Evolutionary conservation across 2,329 filamentous ascomycete species (phyloP).

Genomic region (Pseudogymnoascus sp.): DNA sequence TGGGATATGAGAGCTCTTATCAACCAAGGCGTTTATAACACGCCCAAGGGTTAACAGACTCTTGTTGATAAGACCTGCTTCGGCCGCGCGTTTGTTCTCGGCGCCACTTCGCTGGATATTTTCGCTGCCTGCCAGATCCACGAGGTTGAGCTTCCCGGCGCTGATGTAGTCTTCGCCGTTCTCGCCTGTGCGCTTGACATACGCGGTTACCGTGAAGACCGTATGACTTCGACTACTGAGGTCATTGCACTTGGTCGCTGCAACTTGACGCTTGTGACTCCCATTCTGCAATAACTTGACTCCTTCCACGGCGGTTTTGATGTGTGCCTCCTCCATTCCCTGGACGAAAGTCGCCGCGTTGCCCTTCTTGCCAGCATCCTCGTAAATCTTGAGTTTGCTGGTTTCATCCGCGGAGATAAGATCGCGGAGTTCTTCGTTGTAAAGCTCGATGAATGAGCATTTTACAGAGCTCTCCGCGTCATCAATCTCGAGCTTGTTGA

Average conservation of each 20-base stretch:
- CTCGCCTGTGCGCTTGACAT: conserved; percentile 73
- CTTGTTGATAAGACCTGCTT: conserved; percentile 97
- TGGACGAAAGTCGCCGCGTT: conserved; percentile 81
- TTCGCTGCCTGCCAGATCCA: conserved; percentile 93
- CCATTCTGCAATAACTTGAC: conserved; percentile 84
- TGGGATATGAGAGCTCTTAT: conserved; percentile 82
- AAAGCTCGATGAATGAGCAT: conserved; percentile 96
- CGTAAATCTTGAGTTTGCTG: conserved; percentile 88
- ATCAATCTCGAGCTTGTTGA: conserved; percentile 72
- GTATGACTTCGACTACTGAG: conserved; percentile 95
- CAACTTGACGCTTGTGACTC: conserved; percentile 92
- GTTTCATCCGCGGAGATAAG: conserved; percentile 74
- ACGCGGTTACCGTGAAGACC: conserved; percentile 90
- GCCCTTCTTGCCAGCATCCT: conserved; percentile 82
- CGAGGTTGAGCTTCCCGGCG: conserved; percentile 88
- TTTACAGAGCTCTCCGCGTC: conserved; percentile 83
- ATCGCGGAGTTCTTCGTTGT: conserved; percentile 95
- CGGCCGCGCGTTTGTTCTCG: conserved; percentile 93
- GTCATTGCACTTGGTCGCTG: conserved; percentile 98
- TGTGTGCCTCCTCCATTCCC: conserved; percentile 95
- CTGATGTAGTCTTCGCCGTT: conserved; percentile 84
- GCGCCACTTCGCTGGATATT: conserved; percentile 96
- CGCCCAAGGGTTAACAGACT: conserved; percentile 88
- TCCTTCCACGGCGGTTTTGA: conserved; percentile 74
- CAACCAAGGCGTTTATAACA: conserved; percentile 95